Conservation (phyloP, 768 basidiomycete species). For the Leccinum uliginosum region DNA sequence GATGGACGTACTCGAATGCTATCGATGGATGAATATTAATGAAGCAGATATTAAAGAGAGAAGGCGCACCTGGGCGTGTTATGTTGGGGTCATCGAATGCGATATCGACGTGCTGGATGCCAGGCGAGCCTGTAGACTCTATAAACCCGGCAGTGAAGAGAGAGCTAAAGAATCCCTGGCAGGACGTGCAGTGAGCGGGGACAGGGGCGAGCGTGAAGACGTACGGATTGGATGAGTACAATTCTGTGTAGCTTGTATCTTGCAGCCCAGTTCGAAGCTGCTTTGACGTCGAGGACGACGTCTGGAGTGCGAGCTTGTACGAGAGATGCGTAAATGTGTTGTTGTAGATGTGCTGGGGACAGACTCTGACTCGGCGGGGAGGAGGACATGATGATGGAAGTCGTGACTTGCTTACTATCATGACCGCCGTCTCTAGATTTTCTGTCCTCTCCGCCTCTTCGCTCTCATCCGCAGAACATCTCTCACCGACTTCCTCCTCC, state of each 20-base stretch:
- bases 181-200: too few species aligned
- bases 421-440: constrained; percentile 26
- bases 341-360: constrained; percentile 57
- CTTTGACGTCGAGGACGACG: constrained; percentile 65
- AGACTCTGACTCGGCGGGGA: constrained; percentile 35
- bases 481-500: constrained; percentile 44
- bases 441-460: constrained; percentile 44
- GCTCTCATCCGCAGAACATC: constrained; percentile 44
- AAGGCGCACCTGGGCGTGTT: constrained; percentile 69
- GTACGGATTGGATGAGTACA: constrained; percentile 82
- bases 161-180: constrained; percentile 86
- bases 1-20: constrained; percentile 82
- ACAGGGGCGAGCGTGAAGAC: constrained; percentile 21
- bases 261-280: constrained; percentile 53
- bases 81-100: constrained; percentile 84
- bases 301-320: constrained; percentile 71
- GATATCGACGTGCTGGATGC: constrained; percentile 57
- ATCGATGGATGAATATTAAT: constrained; percentile 8
- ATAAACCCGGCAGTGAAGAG: constrained; percentile 79
- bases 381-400: constrained; percentile 35
- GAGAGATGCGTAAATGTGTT: constrained; percentile 74
- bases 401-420: too few species aligned
- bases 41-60: not conserved
- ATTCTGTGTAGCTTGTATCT: constrained; percentile 79
- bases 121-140: constrained; percentile 44